phyloP scores from a whole-genome alignment of 305 asterid species.

The Plantago lanceolata region DNA sequence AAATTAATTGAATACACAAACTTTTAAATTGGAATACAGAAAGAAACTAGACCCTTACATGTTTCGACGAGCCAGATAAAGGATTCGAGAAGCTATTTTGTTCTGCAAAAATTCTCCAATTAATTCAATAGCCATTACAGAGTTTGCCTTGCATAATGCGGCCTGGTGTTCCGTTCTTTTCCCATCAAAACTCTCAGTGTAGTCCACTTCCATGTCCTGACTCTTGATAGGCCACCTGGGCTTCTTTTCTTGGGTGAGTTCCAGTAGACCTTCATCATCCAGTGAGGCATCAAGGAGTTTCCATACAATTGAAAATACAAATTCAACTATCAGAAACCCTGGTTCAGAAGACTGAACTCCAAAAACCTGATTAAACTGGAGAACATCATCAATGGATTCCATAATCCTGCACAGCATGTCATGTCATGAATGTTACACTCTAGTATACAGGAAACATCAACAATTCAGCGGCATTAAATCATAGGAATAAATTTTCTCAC shows the following conservation, averaged over 20 bases:
- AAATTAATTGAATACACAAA: constrained; percentile 7
- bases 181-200: constrained; percentile 51
- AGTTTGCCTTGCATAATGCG: constrained; percentile 60
- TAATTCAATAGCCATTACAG: constrained; percentile 72
- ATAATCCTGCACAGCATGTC: constrained; percentile 60
- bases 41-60: constrained; percentile 50
- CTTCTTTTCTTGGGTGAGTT: constrained; percentile 63
- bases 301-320: constrained; percentile 70
- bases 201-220: constrained; percentile 76
- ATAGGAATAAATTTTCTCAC: constrained; percentile 1
- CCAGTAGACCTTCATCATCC: constrained; percentile 77
- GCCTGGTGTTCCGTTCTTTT: constrained; percentile 56
- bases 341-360: constrained; percentile 65
- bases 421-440: constrained; percentile 19
- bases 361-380: constrained; percentile 52
- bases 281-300: constrained; percentile 84
- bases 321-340: constrained; percentile 65
- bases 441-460: constrained; percentile 9
- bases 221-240: constrained; percentile 65
- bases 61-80: constrained; percentile 73
- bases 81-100: constrained; percentile 65
- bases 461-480: constrained; percentile 15
- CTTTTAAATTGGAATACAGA: constrained; percentile 12
- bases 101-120: constrained; percentile 69
- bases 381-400: constrained; percentile 63